Evolutionary conservation across 2,329 filamentous ascomycete genomes (phyloP).

Genomic region (Colletotrichum incanum): DNA sequence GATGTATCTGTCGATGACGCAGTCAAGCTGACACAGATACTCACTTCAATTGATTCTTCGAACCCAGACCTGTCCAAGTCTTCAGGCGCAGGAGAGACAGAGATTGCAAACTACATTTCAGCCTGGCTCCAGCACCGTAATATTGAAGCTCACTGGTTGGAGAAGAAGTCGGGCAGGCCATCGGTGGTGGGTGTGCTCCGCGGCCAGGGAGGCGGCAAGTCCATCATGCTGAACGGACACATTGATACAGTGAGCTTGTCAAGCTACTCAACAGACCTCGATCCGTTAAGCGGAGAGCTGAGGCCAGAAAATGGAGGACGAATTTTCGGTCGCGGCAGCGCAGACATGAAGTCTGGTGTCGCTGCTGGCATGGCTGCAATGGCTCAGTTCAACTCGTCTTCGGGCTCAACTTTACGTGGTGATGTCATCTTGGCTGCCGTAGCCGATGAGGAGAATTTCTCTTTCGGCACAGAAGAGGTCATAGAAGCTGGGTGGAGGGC

Average conservation of each 20-base stretch:
- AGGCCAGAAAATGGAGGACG: constrained; percentile 54
- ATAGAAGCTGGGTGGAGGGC: constrained; percentile 67
- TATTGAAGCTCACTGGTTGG: constrained; percentile 66
- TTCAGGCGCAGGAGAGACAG: constrained; percentile 62
- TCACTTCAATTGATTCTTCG: constrained; percentile 66
- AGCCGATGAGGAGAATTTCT: constrained; percentile 67
- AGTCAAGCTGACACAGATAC: constrained; percentile 58
- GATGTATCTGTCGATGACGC: constrained; percentile 60
- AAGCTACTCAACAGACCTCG: constrained; percentile 58
- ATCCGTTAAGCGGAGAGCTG: constrained; percentile 60
- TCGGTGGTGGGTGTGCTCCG: constrained; percentile 65
- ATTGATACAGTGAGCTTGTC: constrained; percentile 66
- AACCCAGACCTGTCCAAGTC: constrained; percentile 60
- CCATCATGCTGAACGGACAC: constrained; percentile 68
- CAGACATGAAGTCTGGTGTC: constrained; percentile 68
- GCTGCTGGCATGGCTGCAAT: constrained; percentile 63
- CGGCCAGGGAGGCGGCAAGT: constrained; percentile 63
- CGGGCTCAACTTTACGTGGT: constrained; percentile 58
- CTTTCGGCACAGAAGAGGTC: constrained; percentile 66
- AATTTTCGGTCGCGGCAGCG: constrained; percentile 62
- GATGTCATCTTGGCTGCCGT: constrained; percentile 69
- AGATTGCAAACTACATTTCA: constrained; percentile 62
- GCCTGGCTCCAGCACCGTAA: constrained; percentile 67
- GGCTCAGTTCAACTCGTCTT: constrained; percentile 43
- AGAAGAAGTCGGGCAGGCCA: constrained; percentile 62